phyloP scores from a whole-genome alignment of 495 filamentous ascomycete species.

The Letharia columbiana region DNA sequence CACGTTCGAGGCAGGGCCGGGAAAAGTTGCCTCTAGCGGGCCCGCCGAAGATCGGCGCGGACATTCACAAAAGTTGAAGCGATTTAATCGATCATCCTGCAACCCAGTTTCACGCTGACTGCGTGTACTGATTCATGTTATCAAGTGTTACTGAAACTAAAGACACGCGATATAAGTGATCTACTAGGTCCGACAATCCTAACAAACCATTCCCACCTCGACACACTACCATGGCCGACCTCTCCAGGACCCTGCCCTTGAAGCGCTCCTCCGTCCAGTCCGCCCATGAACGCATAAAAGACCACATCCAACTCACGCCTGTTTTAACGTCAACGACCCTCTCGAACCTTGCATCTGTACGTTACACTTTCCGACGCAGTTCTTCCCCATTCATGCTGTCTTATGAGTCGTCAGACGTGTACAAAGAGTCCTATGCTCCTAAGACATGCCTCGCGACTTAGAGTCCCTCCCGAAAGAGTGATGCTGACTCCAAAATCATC shows the following conservation, averaged over 20 bases:
- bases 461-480: too few relatives aligned
- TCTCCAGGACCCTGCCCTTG: conserved; percentile 47
- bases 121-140: not conserved
- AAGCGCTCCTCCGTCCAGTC: conserved; percentile 57
- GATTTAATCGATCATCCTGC: not conserved
- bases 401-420: too few relatives aligned
- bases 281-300: conserved; percentile 64
- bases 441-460: too few relatives aligned
- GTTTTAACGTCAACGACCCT: conserved; percentile 71
- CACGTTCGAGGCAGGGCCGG: not conserved
- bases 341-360: conserved; percentile 55
- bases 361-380: too few relatives aligned
- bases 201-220: not conserved
- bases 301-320: conserved; percentile 74
- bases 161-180: too few relatives aligned
- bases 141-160: not conserved
- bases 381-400: too few relatives aligned
- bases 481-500: too few relatives aligned
- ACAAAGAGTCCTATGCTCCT: too few relatives aligned
- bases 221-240: conserved; percentile 37
- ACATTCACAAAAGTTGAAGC: not conserved
- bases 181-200: too few relatives aligned
- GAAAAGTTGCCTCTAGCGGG: conserved; percentile 10
- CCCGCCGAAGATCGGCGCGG: conserved; percentile 14
- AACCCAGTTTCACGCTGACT: not conserved